Evolutionary conservation across 2,329 filamentous ascomycete species (phyloP).

Genomic region (Thermomyces lanuginosus): DNA sequence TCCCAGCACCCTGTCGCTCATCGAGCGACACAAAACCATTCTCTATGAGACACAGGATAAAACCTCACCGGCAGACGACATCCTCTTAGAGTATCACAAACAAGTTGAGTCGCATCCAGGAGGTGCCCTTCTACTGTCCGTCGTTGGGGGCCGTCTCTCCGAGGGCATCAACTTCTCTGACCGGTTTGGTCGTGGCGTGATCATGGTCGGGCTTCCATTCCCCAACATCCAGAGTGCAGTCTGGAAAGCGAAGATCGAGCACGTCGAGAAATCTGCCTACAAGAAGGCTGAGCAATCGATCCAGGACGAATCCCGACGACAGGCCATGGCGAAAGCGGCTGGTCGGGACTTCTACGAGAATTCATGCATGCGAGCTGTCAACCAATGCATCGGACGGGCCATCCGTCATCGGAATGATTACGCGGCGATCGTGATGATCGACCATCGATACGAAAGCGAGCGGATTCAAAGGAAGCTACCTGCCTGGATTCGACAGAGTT

Average conservation of each 20-base stretch:
- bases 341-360: slow-evolving; percentile 82
- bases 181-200: slow-evolving; percentile 67
- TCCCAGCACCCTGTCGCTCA: slow-evolving; percentile 15
- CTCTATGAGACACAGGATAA: slow-evolving; percentile 38
- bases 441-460: slow-evolving; percentile 58
- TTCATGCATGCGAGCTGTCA: slow-evolving; percentile 88
- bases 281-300: slow-evolving; percentile 11
- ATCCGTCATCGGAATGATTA: slow-evolving; percentile 82
- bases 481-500: slow-evolving; percentile 65
- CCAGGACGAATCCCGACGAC: slow-evolving; percentile 7
- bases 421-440: slow-evolving; percentile 73
- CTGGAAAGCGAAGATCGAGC: slow-evolving; percentile 82
- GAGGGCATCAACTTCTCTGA: slow-evolving; percentile 99
- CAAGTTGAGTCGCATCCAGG: slow-evolving; percentile 44
- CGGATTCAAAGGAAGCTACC: slow-evolving; percentile 68
- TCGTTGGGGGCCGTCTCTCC: slow-evolving; percentile 86
- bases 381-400: slow-evolving; percentile 85
- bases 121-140: slow-evolving; percentile 74
- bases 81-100: slow-evolving; percentile 55
- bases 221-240: slow-evolving; percentile 78
- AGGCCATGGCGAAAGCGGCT: slow-evolving; percentile 29
- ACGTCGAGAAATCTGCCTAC: slow-evolving; percentile 51
- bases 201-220: slow-evolving; percentile 85
- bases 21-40: slow-evolving; percentile 26
- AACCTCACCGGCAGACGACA: slow-evolving; percentile 41